Base-by-base conservation (phyloP, 75 land plant species). In the Gnetum montanum region DNA sequence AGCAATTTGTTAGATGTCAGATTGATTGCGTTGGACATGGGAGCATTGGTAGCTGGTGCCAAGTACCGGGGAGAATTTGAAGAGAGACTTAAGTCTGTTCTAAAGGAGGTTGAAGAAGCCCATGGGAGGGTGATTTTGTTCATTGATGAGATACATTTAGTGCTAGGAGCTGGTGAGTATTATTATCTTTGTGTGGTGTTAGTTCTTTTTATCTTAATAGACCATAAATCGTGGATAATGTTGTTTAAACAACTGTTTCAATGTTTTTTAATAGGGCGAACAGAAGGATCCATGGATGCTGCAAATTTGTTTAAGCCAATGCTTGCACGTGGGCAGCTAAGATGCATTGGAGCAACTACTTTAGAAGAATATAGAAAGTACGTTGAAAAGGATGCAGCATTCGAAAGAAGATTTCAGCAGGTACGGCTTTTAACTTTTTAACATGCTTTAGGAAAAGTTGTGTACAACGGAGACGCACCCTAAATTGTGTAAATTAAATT, bases 231-330 rank as follows among this genome's bases (percentile, higher is more conserved):
- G 11, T 38, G 11, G 41, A n/a, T 38, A 2, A n/a, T 38, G 41
- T 2, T 12, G 1, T 38, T 0, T 38, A 38, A 38, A 38, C 15
- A 2, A 38, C 15, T 38, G 41, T 3, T 38, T 38, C 15, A 12
- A 38, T 12, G 11, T 0, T 38, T 38, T 38, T 8, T 31, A 18
- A 18, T 23, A 76, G 81, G 82, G 8, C 64, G 98, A 3, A 72
- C 95, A 6, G 96, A 94, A 57, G 98, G 98, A 1, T 94, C 98
- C 0, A 94, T 94, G 98, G 98, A 94, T 69, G 98, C 98, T 34
- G 98, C 98, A 1, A 94, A 94, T 65, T 60, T 94, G 40, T 94
- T 94, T 64, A 94, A 94, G 71, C 98, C 98, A 24, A 94, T 94
- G 98, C 95, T 94, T 29, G 98, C 98, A 11, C 59, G 98, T 12